Evolutionary conservation across 768 basidiomycete genomes (phyloP).

Genomic region (Naganishia randhawae): DNA sequence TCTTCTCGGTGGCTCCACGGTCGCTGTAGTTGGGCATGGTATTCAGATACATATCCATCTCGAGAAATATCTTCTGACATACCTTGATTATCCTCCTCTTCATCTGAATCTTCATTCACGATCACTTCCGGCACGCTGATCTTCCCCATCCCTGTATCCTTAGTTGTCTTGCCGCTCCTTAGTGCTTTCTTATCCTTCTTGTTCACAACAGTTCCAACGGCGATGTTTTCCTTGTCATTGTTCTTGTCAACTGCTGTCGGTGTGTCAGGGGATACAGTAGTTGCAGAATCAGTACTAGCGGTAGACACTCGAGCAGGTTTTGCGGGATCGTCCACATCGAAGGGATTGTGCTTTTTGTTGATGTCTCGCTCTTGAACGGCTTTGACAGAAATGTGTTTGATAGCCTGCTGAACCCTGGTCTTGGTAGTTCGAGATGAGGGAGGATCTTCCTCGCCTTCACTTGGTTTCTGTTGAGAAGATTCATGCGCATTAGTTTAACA

Average conservation of each 20-base stretch:
- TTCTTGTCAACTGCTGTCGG: not conserved
- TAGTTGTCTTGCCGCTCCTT: not conserved
- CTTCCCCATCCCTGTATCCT: not conserved
- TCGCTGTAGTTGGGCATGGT: not conserved
- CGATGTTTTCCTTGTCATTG: conserved; percentile 12
- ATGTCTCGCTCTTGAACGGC: conserved; percentile 9
- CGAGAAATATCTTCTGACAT: not conserved
- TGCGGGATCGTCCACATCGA: conserved; percentile 1
- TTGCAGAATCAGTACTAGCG: conserved; percentile 18
- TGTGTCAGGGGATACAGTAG: conserved; percentile 15
- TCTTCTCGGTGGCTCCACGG: conserved; percentile 17
- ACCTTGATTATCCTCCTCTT: conserved; percentile 16
- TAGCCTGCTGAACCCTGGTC: not conserved
- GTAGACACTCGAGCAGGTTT: conserved; percentile 17
- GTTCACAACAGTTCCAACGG: not conserved
- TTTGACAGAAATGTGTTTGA: conserved; percentile 4
- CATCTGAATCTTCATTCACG: conserved; percentile 16
- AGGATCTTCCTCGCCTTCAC: conserved; percentile 9
- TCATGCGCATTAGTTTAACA: not conserved
- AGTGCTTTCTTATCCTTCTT: conserved; percentile 12
- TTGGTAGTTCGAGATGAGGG: conserved; percentile 21
- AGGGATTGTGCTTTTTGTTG: conserved; percentile 6
- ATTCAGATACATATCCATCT: too few relatives aligned
- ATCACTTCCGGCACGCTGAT: not conserved
- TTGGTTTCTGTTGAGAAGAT: conserved; percentile 1